Evolutionary conservation across 495 filamentous ascomycete species (phyloP), one percentile per base, ranked within the genome.

Genomic region (Hamigera avellanea): DNA sequence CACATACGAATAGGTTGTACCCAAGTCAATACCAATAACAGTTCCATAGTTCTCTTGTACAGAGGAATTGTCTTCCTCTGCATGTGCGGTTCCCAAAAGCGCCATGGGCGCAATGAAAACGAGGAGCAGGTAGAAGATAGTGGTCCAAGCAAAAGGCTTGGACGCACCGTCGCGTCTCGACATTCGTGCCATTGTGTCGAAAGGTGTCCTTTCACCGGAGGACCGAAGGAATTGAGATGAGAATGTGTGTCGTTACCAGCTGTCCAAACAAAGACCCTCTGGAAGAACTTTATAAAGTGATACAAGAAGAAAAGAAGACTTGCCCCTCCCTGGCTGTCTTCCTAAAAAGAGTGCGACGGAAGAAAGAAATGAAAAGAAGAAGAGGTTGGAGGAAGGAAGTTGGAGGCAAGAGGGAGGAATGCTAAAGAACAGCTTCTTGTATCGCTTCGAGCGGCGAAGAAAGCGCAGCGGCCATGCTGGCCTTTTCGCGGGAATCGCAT

Each of bases 11-110:
- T 98, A 98, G 34, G 91, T 98, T 33, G 91, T 98, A 63, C 91
- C 91, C 57, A 98, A 64, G 80, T 98, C 91, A 61, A 98, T 98
- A 79, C 91, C 91, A 54, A 98, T 59, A 62, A 73, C 75, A 44
- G 79, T 87, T 53, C 88, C 86, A 61, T 84, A 86, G 48, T 76
- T 81, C 31, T 89, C 81, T 41, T 67, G 66, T 44, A 76, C 35
- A 27, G 67, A 64, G 16, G 69, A 67, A 40, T 76, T 67, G 26
- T 75, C 69, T 37, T 89, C 81, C 51, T 86, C 70, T 38, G 88
- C 89, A 46, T 75, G 66, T 43, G 76, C 88, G 43, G 72, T 72
- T 48, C 75, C 72, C 38, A 93, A 69, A 42, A 96, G 78, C 29
- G 86, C 79, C 46, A 83, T 57, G 41, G 80, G 79, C 35, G 67